phyloP scores from a whole-genome alignment of 768 basidiomycete species.

The Crucibulum laeve region DNA sequence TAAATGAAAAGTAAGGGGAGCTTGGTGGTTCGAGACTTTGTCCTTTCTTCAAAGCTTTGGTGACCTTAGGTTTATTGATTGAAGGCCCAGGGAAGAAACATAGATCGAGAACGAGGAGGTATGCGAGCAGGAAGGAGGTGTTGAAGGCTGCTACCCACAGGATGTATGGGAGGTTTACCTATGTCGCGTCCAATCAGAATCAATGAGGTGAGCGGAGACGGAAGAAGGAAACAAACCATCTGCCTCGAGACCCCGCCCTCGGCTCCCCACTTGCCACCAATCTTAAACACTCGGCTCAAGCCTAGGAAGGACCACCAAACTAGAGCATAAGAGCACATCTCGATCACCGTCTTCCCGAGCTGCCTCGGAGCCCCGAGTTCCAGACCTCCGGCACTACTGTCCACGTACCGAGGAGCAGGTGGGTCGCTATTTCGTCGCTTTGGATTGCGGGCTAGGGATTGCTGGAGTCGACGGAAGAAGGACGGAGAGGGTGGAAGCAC shows the following conservation, averaged over 20 bases:
- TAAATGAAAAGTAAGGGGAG: not conserved
- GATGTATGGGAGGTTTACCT: constrained; percentile 90
- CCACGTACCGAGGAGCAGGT: not conserved
- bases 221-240: constrained; percentile 29
- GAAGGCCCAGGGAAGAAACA: constrained; percentile 51
- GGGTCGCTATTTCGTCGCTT: constrained; percentile 11
- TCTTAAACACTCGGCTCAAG: constrained; percentile 25
- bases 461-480: constrained; percentile 57
- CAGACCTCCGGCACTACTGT: constrained; percentile 9
- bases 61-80: no score
- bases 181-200: not conserved
- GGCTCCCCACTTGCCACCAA: constrained; percentile 28
- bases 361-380: constrained; percentile 39
- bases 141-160: constrained; percentile 91
- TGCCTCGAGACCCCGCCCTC: constrained; percentile 38
- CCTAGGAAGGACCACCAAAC: constrained; percentile 74
- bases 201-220: not conserved
- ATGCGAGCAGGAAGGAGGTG: constrained; percentile 75
- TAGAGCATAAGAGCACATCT: constrained; percentile 71
- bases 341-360: constrained; percentile 69
- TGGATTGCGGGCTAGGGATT: constrained; percentile 13
- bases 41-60: no score
- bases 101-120: constrained; percentile 69
- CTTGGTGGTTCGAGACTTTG: constrained; percentile 2
- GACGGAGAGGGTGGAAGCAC: constrained; percentile 76